These are phyloP conservation scores for Neonothopanus nambi DNA, from an alignment of 1,284 basidiomycete genomes.

Conservation along the genomic window DNA sequence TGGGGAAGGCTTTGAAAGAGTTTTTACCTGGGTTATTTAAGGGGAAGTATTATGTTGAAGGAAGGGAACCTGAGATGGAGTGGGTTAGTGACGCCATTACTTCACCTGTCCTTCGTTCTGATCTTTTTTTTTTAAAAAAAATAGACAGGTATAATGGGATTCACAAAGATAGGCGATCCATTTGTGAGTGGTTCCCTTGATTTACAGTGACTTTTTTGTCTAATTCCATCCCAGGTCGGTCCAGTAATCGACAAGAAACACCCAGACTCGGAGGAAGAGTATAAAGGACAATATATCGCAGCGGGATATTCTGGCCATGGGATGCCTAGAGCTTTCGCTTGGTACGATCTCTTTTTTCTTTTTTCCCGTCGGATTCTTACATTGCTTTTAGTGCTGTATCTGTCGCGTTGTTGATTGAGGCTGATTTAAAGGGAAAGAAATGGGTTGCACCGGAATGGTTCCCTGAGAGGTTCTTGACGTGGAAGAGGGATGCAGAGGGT, in stretches of 20 bases:
- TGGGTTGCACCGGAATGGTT: conserved; percentile 66
- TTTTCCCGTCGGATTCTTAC: neutral
- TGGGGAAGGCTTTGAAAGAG: conserved; percentile 50
- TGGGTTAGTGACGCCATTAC: too few relatives aligned
- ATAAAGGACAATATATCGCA: conserved; percentile 65
- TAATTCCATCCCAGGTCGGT: too few relatives aligned
- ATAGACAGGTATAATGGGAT: conserved; percentile 88
- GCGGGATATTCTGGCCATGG: conserved; percentile 82
- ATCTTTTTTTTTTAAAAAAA: too few relatives aligned
- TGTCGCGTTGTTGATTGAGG: conserved; percentile 62
- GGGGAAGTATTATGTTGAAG: conserved; percentile 45
- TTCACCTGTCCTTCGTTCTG: too few relatives aligned
- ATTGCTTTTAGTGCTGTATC: conserved; percentile 57
- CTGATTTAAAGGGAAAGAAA: conserved; percentile 45
- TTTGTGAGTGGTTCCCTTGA: conserved; percentile 51
- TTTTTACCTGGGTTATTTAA: conserved; percentile 67
- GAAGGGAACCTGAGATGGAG: conserved; percentile 63
- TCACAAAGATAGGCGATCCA: conserved; percentile 63
- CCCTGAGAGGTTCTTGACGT: conserved; percentile 62
- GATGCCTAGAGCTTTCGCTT: conserved; percentile 76
- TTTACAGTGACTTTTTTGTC: neutral
- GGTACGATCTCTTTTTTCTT: conserved; percentile 42
- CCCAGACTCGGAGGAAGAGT: conserved; percentile 16
- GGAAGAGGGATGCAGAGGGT: conserved; percentile 12
- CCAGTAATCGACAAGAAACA: conserved; percentile 44